phyloP scores from a whole-genome alignment of 441 rosid species.

The Aquilaria agallochum region DNA sequence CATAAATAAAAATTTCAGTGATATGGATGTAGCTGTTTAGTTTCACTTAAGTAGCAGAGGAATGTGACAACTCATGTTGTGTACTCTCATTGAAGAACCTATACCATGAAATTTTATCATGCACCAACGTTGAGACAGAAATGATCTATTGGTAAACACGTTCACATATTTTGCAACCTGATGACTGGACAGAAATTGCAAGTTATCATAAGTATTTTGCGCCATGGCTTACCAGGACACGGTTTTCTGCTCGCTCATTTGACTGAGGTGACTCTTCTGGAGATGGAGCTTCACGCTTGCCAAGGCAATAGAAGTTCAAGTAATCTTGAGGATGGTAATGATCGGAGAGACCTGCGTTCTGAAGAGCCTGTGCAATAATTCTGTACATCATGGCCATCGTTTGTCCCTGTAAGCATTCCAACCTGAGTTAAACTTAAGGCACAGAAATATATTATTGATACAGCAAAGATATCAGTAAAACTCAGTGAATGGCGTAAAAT shows the following conservation, averaged over 20 bases:
- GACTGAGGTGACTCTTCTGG: constrained; percentile 11
- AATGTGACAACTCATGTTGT: too few species aligned
- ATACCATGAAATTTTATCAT: too few species aligned
- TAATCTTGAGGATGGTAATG: constrained; percentile 55
- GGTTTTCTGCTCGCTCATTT: constrained; percentile 32
- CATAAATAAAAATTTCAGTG: background rate
- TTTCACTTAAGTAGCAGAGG: background rate
- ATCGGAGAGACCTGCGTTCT: constrained; percentile 40
- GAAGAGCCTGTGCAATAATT: constrained; percentile 50
- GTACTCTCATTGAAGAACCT: too few species aligned
- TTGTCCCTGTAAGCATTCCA: constrained; percentile 46
- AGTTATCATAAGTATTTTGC: background rate
- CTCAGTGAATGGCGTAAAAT: too few species aligned
- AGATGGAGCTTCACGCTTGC: constrained; percentile 51
- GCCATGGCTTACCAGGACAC: constrained; percentile 32
- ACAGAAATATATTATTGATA: too few species aligned
- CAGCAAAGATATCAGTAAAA: too few species aligned
- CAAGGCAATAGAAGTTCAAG: constrained; percentile 84
- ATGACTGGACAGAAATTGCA: too few species aligned
- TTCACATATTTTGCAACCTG: background rate
- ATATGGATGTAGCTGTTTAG: background rate
- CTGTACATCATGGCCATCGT: constrained; percentile 83
- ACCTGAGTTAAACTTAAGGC: constrained; percentile 5
- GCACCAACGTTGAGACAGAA: too few species aligned
- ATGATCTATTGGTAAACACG: too few species aligned